Base-by-base conservation (phyloP, 768 basidiomycete genomes). In the Leccinum arenicola region DNA sequence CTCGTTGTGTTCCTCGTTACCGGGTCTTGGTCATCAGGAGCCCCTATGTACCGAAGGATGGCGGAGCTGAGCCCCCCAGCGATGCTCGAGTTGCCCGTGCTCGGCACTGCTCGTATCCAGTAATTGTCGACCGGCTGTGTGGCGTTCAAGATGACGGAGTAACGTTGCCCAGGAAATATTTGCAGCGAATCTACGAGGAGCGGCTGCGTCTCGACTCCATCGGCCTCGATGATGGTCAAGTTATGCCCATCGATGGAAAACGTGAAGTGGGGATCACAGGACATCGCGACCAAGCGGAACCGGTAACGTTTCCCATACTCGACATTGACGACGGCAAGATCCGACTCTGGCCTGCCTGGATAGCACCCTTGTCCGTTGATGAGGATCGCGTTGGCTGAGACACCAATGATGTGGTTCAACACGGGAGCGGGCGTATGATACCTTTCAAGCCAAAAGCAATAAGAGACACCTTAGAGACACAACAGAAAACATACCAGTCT, bases 231-330 rank as follows among this genome's bases (percentile, higher is more conserved):
- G 33, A 73, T 59, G 10, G 72, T 69, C 68, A 81, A 54, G n/a
- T 57, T 70, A 56, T 83, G 81, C 2, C 73, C 73, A 54, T 82
- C 81, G 48, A 83, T 78, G 5, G 80, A 78, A 62, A 84, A 82
- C 0, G 56, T 35, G 56, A 69, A 80, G 58, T 74, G 69, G 3
- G 79, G 75, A 53, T 78, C 75, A 60, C 82, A 83, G 6, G 78
- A 74, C 33, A 80, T 78, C 25, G 71, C 73, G 2, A 83, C 71
- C 31, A 84, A 63, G 35, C 82, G 79, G 72, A 83, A 75, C 19
- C 82, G 77, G 61, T 83, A 82, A 8, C 77, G 72, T 29, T 69
- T 68, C 23, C 74, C 72, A 19, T 67, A 56, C 9, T 68, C 54
- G 23, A 82, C 78, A 17, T 65, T 74, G 29, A 81, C 66, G 1